Conservation (phyloP, 2,329 filamentous ascomycete species). For the Rhinocladiella mackenziei region DNA sequence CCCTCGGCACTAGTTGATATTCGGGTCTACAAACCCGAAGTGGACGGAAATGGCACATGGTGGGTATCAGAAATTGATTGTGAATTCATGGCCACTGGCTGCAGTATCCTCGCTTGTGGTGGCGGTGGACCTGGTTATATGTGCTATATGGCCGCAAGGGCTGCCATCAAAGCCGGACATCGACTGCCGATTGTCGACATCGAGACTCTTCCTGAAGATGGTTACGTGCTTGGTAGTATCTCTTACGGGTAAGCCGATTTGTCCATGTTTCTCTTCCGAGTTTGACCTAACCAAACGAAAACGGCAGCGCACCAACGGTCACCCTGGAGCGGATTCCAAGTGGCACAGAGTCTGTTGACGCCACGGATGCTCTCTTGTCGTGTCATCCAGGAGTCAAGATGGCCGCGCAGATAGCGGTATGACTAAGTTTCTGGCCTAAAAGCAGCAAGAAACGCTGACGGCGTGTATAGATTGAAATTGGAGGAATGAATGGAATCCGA, state of each 20-base stretch:
- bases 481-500: constrained; percentile 62
- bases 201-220: constrained; percentile 12
- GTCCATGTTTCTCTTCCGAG: neutral
- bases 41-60: constrained; percentile 37
- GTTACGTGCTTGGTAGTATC: constrained; percentile 10
- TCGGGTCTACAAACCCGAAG: constrained; percentile 33
- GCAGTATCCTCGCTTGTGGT: constrained; percentile 48
- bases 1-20: constrained; percentile 33
- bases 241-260: constrained; percentile 14
- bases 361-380: constrained; percentile 10
- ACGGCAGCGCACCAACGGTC: constrained; percentile 9
- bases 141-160: constrained; percentile 22
- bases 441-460: neutral
- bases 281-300: neutral
- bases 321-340: constrained; percentile 16
- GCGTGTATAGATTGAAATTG: constrained; percentile 36
- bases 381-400: constrained; percentile 12
- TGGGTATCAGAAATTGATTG: constrained; percentile 45
- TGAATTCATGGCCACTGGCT: constrained; percentile 45
- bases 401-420: constrained; percentile 33
- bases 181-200: constrained; percentile 15
- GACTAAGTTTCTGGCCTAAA: constrained; percentile 29
- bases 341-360: constrained; percentile 16
- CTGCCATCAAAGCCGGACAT: constrained; percentile 10
- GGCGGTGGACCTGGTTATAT: constrained; percentile 46